These are phyloP conservation scores for Prunus davidiana DNA, from an alignment of 306 rosid species.

Conservation along the genomic window DNA sequence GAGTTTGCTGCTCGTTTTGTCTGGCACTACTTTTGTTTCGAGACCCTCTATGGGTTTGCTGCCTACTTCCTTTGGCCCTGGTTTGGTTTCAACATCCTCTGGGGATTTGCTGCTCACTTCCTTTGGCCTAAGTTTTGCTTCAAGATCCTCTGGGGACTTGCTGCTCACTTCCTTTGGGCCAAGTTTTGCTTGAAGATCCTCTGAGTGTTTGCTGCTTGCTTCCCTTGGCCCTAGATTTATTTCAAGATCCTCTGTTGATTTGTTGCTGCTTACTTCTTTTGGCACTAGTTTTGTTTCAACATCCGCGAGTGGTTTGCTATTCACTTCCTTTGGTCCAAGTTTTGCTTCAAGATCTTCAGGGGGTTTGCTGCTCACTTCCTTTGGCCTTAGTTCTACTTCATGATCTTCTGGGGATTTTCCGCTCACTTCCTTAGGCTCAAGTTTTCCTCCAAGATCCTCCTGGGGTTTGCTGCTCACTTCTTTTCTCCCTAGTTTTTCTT, in stretches of 20 bases:
- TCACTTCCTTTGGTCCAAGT: neutral
- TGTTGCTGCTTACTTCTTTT: neutral
- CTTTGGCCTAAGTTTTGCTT: neutral
- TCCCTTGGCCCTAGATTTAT: neutral
- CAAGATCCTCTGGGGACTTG: neutral
- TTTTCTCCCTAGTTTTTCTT: neutral
- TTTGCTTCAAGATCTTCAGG: constrained; percentile 32
- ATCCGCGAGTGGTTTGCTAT: neutral
- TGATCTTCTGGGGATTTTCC: neutral
- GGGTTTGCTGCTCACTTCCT: constrained; percentile 18
- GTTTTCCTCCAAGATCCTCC: neutral
- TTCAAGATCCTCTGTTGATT: neutral
- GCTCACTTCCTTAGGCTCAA: neutral
- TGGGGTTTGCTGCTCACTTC: neutral
- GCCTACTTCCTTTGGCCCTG: neutral
- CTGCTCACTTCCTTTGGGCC: neutral
- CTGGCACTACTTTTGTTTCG: neutral
- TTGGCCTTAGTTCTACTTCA: constrained; percentile 10
- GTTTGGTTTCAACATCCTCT: neutral
- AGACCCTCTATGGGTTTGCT: neutral
- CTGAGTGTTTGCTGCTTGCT: neutral
- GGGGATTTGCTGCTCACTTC: neutral
- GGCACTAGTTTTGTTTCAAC: neutral
- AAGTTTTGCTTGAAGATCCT: neutral
- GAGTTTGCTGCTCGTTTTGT: neutral